Conservation (phyloP, 1,139 yeast genomes). For the Pichia sp. region DNA sequence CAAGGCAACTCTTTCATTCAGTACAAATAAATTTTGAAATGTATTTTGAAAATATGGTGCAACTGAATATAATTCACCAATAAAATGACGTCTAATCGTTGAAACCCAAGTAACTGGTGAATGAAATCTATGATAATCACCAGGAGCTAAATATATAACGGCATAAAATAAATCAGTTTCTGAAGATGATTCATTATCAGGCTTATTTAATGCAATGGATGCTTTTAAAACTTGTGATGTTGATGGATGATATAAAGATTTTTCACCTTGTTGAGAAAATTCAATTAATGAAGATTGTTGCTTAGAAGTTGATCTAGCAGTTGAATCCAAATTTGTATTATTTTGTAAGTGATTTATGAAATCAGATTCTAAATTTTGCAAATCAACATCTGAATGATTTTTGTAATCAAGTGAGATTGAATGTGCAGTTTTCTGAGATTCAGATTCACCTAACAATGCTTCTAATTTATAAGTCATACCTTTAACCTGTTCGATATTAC, state of each 20-base stretch:
- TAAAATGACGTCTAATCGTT: conserved; percentile 86
- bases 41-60: conserved; percentile 94
- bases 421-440: conserved; percentile 40
- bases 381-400: not conserved
- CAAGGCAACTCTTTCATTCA: conserved; percentile 92
- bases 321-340: conserved; percentile 15
- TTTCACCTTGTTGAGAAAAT: conserved; percentile 58
- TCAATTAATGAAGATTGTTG: conserved; percentile 18
- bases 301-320: conserved; percentile 5
- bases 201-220: conserved; percentile 23
- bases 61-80: conserved; percentile 92
- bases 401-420: conserved; percentile 6
- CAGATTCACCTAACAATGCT: conserved; percentile 68
- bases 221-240: conserved; percentile 29
- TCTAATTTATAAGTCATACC: conserved; percentile 91
- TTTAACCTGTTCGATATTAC: conserved; percentile 93
- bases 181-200: not conserved
- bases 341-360: conserved; percentile 16
- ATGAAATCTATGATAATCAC: conserved; percentile 96
- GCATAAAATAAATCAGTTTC: conserved; percentile 73
- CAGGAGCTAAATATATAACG: conserved; percentile 95
- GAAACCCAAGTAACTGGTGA: conserved; percentile 97
- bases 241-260: conserved; percentile 35
- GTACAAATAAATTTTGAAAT: conserved; percentile 76
- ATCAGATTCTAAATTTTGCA: not conserved